Evolutionary conservation across 2,329 filamentous ascomycete species (phyloP).

Genomic region (Akanthomyces dipterigenus): DNA sequence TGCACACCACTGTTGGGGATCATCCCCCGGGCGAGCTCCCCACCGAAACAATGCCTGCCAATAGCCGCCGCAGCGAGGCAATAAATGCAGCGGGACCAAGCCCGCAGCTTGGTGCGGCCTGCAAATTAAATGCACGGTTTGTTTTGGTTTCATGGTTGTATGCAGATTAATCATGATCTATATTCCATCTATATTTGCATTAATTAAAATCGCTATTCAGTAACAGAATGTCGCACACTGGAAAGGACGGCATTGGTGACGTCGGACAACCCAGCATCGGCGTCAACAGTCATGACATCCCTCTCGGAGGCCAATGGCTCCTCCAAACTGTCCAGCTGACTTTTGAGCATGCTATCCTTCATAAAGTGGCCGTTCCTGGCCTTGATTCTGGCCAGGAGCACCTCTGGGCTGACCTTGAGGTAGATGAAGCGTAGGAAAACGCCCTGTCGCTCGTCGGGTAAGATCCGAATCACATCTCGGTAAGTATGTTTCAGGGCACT

Average conservation of each 20-base stretch:
- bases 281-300: slow-evolving; percentile 41
- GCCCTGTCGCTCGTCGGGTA: slow-evolving; percentile 41
- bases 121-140: neutral
- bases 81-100: neutral
- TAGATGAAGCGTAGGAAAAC: slow-evolving; percentile 59
- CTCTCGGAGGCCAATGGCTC: slow-evolving; percentile 38
- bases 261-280: neutral
- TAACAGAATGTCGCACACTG: neutral
- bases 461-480: slow-evolving; percentile 53
- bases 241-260: slow-evolving; percentile 2
- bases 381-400: slow-evolving; percentile 52
- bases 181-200: neutral
- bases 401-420: slow-evolving; percentile 50
- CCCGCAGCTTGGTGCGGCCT: neutral
- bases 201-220: neutral
- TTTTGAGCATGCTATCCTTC: slow-evolving; percentile 63
- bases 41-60: neutral
- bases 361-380: slow-evolving; percentile 59
- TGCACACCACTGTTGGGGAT: neutral
- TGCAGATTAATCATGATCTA: neutral
- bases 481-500: slow-evolving; percentile 64
- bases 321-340: slow-evolving; percentile 58
- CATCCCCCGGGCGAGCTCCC: slow-evolving; percentile 1
- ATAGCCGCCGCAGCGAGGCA: neutral
- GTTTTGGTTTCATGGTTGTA: neutral